phyloP scores from a whole-genome alignment of 2,329 filamentous ascomycete species.

The Eutypa lata region DNA sequence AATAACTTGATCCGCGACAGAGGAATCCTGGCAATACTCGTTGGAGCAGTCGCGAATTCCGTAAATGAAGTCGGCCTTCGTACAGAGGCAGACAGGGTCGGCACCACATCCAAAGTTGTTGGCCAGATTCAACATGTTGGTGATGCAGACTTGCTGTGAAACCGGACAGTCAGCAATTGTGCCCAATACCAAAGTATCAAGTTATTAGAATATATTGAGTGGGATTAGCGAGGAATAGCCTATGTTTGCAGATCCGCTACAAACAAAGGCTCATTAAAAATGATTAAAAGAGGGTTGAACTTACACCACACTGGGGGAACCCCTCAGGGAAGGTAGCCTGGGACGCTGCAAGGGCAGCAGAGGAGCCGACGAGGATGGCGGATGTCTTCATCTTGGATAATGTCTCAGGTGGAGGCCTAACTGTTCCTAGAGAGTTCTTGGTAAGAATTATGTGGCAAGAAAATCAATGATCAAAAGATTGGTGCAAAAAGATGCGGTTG shows the following conservation, averaged over 20 bases:
- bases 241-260: neutral
- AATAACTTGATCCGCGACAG: conserved; percentile 17
- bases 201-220: neutral
- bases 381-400: conserved; percentile 49
- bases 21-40: conserved; percentile 16
- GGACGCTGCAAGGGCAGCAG: conserved; percentile 38
- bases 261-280: neutral
- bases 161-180: neutral
- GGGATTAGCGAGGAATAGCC: neutral
- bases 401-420: conserved; percentile 4
- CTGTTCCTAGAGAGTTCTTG: conserved; percentile 4
- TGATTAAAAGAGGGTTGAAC: conserved; percentile 22
- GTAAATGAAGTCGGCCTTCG: conserved; percentile 35
- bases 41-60: conserved; percentile 34
- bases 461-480: conserved; percentile 29
- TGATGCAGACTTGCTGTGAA: conserved; percentile 44
- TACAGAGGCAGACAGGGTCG: conserved; percentile 40
- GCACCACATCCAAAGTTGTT: conserved; percentile 42
- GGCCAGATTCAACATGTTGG: conserved; percentile 49
- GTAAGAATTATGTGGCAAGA: conserved; percentile 31
- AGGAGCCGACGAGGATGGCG: conserved; percentile 39
- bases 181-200: neutral
- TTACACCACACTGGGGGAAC: conserved; percentile 53
- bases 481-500: conserved; percentile 25
- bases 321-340: conserved; percentile 36